These are phyloP conservation scores for Beta corolliflora DNA, from an alignment of 179 eudicot species.

Conservation along the genomic window DNA sequence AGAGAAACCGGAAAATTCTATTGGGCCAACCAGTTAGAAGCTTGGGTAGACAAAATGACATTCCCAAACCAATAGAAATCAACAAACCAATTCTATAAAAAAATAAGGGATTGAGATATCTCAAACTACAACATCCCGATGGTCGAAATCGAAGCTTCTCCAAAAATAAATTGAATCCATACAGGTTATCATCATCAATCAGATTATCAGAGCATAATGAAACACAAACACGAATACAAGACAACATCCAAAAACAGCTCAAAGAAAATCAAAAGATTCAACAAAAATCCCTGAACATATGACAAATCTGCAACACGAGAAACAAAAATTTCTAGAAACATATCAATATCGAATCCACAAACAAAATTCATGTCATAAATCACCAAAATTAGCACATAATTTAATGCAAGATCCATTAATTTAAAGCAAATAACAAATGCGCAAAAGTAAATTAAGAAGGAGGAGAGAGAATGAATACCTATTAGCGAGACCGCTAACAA, in stretches of 20 bases:
- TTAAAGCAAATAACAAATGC: background rate
- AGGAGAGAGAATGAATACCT: conserved; percentile 40
- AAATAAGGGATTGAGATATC: background rate
- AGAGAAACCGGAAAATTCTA: conserved; percentile 1
- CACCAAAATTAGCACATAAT: background rate
- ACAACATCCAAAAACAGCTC: background rate
- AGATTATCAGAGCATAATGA: background rate
- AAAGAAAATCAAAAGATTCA: background rate
- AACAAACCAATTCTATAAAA: background rate
- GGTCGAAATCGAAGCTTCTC: conserved; percentile 24
- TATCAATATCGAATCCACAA: background rate
- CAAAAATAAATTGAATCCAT: background rate
- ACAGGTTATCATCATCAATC: background rate
- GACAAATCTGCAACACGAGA: no score
- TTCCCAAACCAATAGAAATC: background rate
- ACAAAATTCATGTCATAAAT: background rate
- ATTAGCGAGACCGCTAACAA: conserved; percentile 71
- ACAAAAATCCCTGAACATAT: no score
- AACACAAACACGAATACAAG: background rate
- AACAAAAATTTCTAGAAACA: background rate
- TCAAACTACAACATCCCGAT: conserved; percentile 4
- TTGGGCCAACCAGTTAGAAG: conserved; percentile 31
- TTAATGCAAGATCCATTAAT: background rate
- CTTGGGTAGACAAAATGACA: background rate
- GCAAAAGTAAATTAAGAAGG: background rate